Evolutionary conservation across 108 stramenopile species (phyloP).

Genomic region (Fistulifera solaris): DNA sequence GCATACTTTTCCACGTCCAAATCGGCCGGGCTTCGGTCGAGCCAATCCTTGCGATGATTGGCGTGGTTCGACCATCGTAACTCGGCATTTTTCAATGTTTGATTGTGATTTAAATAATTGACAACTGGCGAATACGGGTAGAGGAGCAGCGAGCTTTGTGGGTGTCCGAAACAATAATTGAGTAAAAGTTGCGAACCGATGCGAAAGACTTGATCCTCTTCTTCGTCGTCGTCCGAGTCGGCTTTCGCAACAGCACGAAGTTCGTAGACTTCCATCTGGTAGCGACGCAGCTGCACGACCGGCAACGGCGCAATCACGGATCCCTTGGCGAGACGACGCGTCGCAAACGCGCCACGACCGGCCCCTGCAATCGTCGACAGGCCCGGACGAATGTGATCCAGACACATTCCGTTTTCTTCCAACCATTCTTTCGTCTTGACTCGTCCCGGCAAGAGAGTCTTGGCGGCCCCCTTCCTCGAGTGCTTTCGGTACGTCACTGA

Average conservation of each 20-base stretch:
- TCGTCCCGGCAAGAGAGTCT: slow-evolving; percentile 10
- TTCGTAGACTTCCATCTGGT: slow-evolving; percentile 21
- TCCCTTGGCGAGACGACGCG: slow-evolving; percentile 54
- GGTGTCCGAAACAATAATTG: slow-evolving; percentile 46
- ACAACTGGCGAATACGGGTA: slow-evolving; percentile 25
- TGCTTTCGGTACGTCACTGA: not conserved
- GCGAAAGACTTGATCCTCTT: too few relatives aligned
- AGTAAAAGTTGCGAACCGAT: slow-evolving; percentile 16
- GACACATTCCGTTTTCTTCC: slow-evolving; percentile 58
- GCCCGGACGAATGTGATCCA: slow-evolving; percentile 64
- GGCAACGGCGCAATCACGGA: slow-evolving; percentile 66
- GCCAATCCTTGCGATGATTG: slow-evolving; percentile 10
- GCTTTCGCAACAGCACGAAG: not conserved
- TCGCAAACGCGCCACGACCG: slow-evolving; percentile 76
- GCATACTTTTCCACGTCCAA: slow-evolving; percentile 10
- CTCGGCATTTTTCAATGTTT: slow-evolving; percentile 28
- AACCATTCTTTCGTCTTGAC: slow-evolving; percentile 47
- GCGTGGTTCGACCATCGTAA: slow-evolving; percentile 30
- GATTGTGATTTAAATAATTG: slow-evolving; percentile 46
- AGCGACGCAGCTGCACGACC: slow-evolving; percentile 44
- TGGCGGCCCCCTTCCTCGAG: slow-evolving; percentile 14
- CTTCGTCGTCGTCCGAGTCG: not conserved
- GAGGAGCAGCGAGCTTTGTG: slow-evolving; percentile 26
- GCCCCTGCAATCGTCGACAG: slow-evolving; percentile 43
- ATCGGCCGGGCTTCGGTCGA: slow-evolving; percentile 6